Conservation (phyloP, 495 filamentous ascomycete species). For the Amniculicola lignicola region DNA sequence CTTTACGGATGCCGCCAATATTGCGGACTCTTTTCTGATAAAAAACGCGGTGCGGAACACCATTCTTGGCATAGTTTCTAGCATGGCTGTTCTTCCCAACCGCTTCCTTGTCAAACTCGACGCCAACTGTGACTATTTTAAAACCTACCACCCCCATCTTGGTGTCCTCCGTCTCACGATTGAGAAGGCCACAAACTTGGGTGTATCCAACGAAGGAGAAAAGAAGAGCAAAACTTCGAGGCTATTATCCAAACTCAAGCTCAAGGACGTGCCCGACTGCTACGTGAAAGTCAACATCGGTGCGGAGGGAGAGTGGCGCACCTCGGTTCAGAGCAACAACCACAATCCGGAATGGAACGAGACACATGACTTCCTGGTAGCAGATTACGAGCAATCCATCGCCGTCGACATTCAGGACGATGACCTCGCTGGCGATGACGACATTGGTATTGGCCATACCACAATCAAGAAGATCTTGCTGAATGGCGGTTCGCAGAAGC, state of each 20-base stretch:
- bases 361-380: slow-evolving; percentile 44
- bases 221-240: slow-evolving; percentile 32
- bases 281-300: slow-evolving; percentile 43
- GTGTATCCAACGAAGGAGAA: too few species aligned
- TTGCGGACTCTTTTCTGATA: slow-evolving; percentile 43
- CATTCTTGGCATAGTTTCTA: slow-evolving; percentile 42
- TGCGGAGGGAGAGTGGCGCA: slow-evolving; percentile 43
- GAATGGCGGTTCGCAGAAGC: slow-evolving; percentile 39
- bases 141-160: slow-evolving; percentile 43
- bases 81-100: slow-evolving; percentile 46
- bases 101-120: slow-evolving; percentile 46
- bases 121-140: slow-evolving; percentile 45
- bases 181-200: slow-evolving; percentile 39
- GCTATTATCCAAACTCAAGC: slow-evolving; percentile 38
- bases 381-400: slow-evolving; percentile 43
- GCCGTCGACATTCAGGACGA: slow-evolving; percentile 43
- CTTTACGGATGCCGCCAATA: slow-evolving; percentile 45
- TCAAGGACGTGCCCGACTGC: slow-evolving; percentile 44
- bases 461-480: slow-evolving; percentile 42
- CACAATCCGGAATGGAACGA: slow-evolving; percentile 45
- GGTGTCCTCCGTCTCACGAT: slow-evolving; percentile 46
- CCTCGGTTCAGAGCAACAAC: slow-evolving; percentile 42
- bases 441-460: slow-evolving; percentile 43
- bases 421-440: slow-evolving; percentile 43
- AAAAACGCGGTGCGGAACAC: slow-evolving; percentile 41